These are phyloP conservation scores for Boeremia lycopersici DNA, from an alignment of 2,329 filamentous ascomycete genomes.

Conservation along the genomic window DNA sequence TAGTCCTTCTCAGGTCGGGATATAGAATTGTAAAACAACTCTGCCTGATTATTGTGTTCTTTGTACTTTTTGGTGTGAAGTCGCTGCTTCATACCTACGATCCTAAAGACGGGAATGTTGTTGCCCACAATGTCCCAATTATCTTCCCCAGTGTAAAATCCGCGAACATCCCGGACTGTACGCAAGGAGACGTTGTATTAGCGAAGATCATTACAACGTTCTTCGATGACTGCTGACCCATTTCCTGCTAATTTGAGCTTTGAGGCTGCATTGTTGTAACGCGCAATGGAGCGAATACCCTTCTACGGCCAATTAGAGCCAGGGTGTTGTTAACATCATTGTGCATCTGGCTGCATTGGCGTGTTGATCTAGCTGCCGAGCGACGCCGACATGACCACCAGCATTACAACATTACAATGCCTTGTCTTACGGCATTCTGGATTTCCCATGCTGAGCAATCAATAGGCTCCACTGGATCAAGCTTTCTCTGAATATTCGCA, in stretches of 20 bases:
- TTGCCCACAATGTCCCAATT: conserved; percentile 79
- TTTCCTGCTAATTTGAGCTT: conserved; percentile 18
- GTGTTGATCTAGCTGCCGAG: conserved; percentile 25
- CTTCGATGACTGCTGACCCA: conserved; percentile 18
- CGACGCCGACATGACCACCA: conserved; percentile 24
- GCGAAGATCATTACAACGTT: conserved; percentile 30
- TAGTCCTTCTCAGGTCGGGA: conserved; percentile 69
- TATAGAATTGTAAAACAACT: conserved; percentile 83
- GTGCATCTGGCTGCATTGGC: conserved; percentile 6
- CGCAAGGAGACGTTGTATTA: conserved; percentile 20
- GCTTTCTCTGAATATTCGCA: conserved; percentile 3
- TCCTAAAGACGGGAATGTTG: conserved; percentile 74
- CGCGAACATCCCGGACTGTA: conserved; percentile 83
- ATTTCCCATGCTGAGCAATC: conserved; percentile 36
- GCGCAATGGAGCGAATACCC: conserved; percentile 1
- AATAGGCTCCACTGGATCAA: not conserved
- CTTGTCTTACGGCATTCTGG: conserved; percentile 21
- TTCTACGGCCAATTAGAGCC: conserved; percentile 19
- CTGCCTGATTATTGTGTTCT: conserved; percentile 78
- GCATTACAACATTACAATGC: conserved; percentile 30
- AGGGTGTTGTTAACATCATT: conserved; percentile 18
- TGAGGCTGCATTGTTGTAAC: conserved; percentile 17
- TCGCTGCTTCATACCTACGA: conserved; percentile 73
- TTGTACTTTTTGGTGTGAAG: conserved; percentile 74
- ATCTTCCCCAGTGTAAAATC: conserved; percentile 79